Evolutionary conservation across 805 yeast genomes (phyloP).

Genomic region (Saccharomycopsis javanensis): DNA sequence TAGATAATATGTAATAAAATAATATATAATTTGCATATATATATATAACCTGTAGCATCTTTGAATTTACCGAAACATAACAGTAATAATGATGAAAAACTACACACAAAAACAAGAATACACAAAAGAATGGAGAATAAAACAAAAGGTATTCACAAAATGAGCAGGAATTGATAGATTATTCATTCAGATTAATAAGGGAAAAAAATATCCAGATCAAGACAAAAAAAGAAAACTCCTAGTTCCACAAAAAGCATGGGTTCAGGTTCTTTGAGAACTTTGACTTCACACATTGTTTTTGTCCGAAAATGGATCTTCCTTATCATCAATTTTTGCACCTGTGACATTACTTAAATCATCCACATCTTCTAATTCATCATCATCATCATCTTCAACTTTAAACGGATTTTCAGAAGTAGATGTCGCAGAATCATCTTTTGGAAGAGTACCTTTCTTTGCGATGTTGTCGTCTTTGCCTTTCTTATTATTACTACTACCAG

Average conservation of each 20-base stretch:
- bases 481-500: too few species aligned
- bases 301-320: conserved; percentile 10
- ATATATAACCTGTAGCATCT: too few species aligned
- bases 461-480: conserved; percentile 10
- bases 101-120: too few species aligned
- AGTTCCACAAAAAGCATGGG: not conserved
- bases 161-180: too few species aligned
- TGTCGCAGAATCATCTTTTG: not conserved
- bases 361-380: conserved; percentile 11
- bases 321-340: not conserved
- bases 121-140: not conserved
- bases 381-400: conserved; percentile 18
- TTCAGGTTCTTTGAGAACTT: too few species aligned
- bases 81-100: too few species aligned
- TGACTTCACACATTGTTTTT: not conserved
- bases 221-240: not conserved
- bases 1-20: too few species aligned
- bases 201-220: not conserved
- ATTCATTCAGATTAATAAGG: too few species aligned
- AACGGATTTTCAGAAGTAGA: conserved; percentile 8
- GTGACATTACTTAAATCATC: conserved; percentile 3
- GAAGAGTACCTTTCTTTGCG: conserved; percentile 2
- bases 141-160: not conserved
- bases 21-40: too few species aligned
- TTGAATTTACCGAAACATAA: too few species aligned